A percentile compares a stretch with the other conserved stretches of the same genome.
Evolutionary conservation across 2,329 filamentous ascomycete species (phyloP).

Genomic region (Capronia epimyces): DNA sequence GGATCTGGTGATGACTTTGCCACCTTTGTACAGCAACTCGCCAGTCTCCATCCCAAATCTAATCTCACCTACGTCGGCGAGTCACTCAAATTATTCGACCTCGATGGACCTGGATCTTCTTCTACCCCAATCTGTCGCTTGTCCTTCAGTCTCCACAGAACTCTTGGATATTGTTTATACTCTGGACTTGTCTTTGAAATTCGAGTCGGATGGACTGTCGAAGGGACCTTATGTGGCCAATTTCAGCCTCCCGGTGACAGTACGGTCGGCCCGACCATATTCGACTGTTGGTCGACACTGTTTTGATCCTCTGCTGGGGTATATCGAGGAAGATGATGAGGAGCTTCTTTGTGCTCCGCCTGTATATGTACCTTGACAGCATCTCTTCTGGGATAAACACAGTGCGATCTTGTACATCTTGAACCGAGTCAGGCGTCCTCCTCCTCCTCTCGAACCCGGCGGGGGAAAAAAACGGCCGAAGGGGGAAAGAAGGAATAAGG

Average conservation of each 20-base stretch:
- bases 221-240: constrained; percentile 10
- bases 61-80: background rate
- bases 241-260: constrained; percentile 17
- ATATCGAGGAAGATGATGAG: constrained; percentile 13
- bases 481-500: background rate
- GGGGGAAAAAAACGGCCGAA: background rate
- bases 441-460: background rate
- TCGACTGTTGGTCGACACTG: constrained; percentile 6
- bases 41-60: background rate
- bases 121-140: constrained; percentile 20
- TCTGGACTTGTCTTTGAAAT: constrained; percentile 17
- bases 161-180: constrained; percentile 17
- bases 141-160: constrained; percentile 19
- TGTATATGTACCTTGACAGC: constrained; percentile 18
- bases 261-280: constrained; percentile 9
- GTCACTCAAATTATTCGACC: constrained; percentile 12
- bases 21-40: constrained; percentile 14
- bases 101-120: constrained; percentile 20
- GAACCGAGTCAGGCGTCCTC: background rate
- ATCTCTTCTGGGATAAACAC: background rate
- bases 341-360: constrained; percentile 14
- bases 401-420: background rate
- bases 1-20: constrained; percentile 12
- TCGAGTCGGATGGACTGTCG: constrained; percentile 7
- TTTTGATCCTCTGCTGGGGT: constrained; percentile 15